Evolutionary conservation across 1,284 basidiomycete genomes (phyloP), one percentile per base, ranked within the genome.

Genomic region (Ganoderma meredithae): DNA sequence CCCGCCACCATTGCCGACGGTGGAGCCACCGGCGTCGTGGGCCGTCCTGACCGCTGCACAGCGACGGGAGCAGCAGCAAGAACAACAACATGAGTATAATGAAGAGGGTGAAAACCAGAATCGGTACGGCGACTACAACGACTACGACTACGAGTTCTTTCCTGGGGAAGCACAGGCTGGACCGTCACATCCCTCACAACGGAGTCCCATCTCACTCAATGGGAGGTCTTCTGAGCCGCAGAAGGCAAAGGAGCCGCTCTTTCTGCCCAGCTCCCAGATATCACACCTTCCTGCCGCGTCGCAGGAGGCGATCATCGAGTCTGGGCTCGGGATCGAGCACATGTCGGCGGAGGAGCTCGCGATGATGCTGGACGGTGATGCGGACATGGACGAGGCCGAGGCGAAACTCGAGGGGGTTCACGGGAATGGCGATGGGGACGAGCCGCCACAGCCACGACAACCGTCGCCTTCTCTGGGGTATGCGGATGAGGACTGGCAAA

Each of bases 341-440:
- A 91, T 93, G 90, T 81, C 84, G 68, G 82, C 78, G n/a, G 83
- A 87, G 22, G 89, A 91, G 75, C 79, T 93, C 56, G 82, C 81
- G 39, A 86, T 84, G 27, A 85, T 92, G 84, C 78, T 92, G 40
- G 89, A 90, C 66, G 89, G 83, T 53, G 90, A 90, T 1, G 90
- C 85, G 1, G 62, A 56, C 62, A 17, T 43, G 52, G 52, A 56
- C 52, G 44, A 49, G 47, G 19, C 27, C 49, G 75, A 71, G 17
- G 64, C 66, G 53, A 73, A 65, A 36, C 36, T 36, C 36, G 36
- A 6, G 60, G 33, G 53, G 59, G 67, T 1, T 36, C 36, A 60
- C 27, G 63, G 71, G 62, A 71, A 55, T 27, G 63, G 71, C 58
- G 72, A 44, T 13, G 64, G 71, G 43, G 62, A 62, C 33, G 41